Conservation (phyloP, 1,139 yeast genomes). For the Yamadazyma conglobata region DNA sequence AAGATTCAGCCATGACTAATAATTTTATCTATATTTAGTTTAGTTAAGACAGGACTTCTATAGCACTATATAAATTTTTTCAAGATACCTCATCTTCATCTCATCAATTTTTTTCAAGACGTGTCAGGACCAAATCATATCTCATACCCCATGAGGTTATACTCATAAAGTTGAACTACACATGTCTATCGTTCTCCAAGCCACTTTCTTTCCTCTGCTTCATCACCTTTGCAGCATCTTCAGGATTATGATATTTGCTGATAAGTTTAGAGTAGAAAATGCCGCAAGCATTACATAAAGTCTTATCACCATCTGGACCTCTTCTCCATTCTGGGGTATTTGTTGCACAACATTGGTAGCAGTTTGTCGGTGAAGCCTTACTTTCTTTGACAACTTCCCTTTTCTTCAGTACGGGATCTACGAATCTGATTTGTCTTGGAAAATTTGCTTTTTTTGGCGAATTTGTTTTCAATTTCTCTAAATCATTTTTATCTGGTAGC, state of each 20-base stretch:
- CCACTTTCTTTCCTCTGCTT: conserved; percentile 22
- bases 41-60: conserved; percentile 1
- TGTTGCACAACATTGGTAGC: conserved; percentile 27
- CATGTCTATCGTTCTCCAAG: conserved; percentile 12
- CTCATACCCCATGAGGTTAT: too few species aligned
- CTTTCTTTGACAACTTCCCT: too few species aligned
- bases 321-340: conserved; percentile 48
- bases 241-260: conserved; percentile 23
- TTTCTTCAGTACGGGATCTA: too few species aligned
- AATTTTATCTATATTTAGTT: conserved; percentile 5
- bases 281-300: conserved; percentile 48
- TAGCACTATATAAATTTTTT: conserved; percentile 1
- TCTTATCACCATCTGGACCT: conserved; percentile 43
- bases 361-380: conserved; percentile 10
- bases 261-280: conserved; percentile 35
- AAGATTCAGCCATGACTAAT: conserved; percentile 8
- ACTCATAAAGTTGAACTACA: too few species aligned
- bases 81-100: conserved; percentile 8
- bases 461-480: too few species aligned
- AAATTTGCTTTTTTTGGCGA: too few species aligned
- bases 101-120: conserved; percentile 5
- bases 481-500: too few species aligned
- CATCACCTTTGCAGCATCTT: conserved; percentile 26
- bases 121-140: too few species aligned
- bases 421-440: too few species aligned